phyloP scores from a whole-genome alignment of 176 grass and related monocot species.

The Saccharum spontaneum region DNA sequence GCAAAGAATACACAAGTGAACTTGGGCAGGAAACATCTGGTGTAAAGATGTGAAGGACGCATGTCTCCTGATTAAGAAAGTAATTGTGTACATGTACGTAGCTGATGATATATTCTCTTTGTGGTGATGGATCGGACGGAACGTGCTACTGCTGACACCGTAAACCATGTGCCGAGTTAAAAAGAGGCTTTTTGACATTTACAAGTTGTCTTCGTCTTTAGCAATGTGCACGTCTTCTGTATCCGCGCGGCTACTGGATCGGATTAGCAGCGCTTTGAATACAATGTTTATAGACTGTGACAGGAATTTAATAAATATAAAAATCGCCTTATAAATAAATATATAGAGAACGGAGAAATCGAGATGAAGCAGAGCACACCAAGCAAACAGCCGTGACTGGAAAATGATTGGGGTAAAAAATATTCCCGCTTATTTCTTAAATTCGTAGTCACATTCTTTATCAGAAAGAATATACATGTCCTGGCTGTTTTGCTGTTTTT shows the following conservation, averaged over 20 bases:
- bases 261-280: neutral
- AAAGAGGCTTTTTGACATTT: neutral
- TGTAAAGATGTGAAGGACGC: neutral
- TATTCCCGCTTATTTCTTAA: neutral
- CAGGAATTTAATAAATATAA: neutral
- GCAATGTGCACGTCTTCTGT: neutral
- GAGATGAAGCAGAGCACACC: neutral
- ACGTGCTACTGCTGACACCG: neutral
- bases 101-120: neutral
- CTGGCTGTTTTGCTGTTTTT: neutral
- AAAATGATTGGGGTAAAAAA: neutral
- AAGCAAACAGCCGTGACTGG: neutral
- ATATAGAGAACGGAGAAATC: neutral
- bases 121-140: neutral
- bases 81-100: neutral
- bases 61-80: neutral
- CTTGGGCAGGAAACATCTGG: constrained; percentile 5
- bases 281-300: neutral
- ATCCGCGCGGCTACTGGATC: neutral
- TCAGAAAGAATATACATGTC: neutral
- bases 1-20: neutral
- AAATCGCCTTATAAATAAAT: too few relatives aligned
- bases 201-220: neutral
- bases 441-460: neutral
- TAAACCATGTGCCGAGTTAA: neutral